Evolutionary conservation across 331 rosid genomes (phyloP), one percentile per base, ranked within the genome.

Genomic region (Quercus phellos): DNA sequence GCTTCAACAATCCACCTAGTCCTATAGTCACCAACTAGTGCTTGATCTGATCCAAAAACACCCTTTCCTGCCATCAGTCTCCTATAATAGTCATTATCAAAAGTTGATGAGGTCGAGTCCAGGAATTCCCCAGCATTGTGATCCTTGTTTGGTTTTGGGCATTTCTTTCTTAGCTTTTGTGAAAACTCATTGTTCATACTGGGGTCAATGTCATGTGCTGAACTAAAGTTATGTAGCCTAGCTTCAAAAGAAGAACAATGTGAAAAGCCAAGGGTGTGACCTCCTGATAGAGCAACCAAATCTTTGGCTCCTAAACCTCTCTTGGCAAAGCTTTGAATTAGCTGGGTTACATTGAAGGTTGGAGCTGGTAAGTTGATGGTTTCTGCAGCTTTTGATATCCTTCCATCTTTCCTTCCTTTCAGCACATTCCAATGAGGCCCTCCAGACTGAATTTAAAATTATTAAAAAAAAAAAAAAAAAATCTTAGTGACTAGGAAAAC

Each of bases 361-460:
- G 97, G 97, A 61, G 93, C 87, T 22, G 97, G 97, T 69, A 94
- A 75, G 80, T 89, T 87, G 66, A 42, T 54, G 68, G 94, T 90
- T 70, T 92, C 97, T 14, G 87, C 85, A 64, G 93, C 97, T 42
- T 66, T 90, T 5, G 97, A 94, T 13, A 88, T 81, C 70, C 82
- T 82, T 79, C 98, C 97, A 72, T 92, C 97, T 89, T 92, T 94
- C 73, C 95, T 87, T 77, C 98, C 98, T 55, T 90, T 89, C 8
- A 82, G 87, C 51, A 88, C 92, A n/a, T 82, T 83, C 98, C 98
- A 92, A 66, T 82, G 61, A 17, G 97, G 97, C 13, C 97, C 97
- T 79, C 97, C 93, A 29, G 96, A 90, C 94, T 90, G 77, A 68
- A 38, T 35, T 38, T 26, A 19, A 17, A 67, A 35, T 35, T 6